Percentiles rank a stretch among this genome's conserved stretches.
phyloP scores from a whole-genome alignment of 2,329 filamentous ascomycete species.

The Hypoxylon sp. region DNA sequence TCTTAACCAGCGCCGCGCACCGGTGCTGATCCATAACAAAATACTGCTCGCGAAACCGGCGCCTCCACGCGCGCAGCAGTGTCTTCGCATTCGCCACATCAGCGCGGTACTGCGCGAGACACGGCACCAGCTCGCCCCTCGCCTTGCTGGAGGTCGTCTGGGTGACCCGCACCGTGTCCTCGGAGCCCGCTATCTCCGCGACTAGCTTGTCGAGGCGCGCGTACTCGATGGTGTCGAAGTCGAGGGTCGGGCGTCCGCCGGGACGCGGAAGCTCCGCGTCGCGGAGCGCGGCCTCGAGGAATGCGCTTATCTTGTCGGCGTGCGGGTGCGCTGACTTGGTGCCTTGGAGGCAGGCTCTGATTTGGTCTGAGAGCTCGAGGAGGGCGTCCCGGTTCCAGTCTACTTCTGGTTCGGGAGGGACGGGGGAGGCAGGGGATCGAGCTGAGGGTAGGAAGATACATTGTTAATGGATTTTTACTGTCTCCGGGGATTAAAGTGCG shows the following conservation, averaged over 20 bases:
- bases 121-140: conserved; percentile 48
- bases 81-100: conserved; percentile 57
- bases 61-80: conserved; percentile 61
- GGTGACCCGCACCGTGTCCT: conserved; percentile 56
- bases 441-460: conserved; percentile 14
- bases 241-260: conserved; percentile 52
- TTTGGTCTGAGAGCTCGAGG: conserved; percentile 60
- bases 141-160: background rate
- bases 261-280: conserved; percentile 56
- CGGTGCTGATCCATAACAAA: conserved; percentile 63
- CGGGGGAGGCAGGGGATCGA: conserved; percentile 34
- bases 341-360: conserved; percentile 57
- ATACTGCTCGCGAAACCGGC: conserved; percentile 62
- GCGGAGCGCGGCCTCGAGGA: conserved; percentile 58
- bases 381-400: conserved; percentile 48
- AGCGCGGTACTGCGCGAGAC: conserved; percentile 53
- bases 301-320: conserved; percentile 56
- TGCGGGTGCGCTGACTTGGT: conserved; percentile 54
- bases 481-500: background rate
- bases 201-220: conserved; percentile 57
- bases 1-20: conserved; percentile 55
- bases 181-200: conserved; percentile 60
- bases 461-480: conserved; percentile 14
- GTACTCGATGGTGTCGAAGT: conserved; percentile 58
- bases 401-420: conserved; percentile 42